Evolutionary conservation across 2,329 filamentous ascomycete species (phyloP), one percentile per base, ranked within the genome.

Genomic region (Pseudocercospora cruenta): DNA sequence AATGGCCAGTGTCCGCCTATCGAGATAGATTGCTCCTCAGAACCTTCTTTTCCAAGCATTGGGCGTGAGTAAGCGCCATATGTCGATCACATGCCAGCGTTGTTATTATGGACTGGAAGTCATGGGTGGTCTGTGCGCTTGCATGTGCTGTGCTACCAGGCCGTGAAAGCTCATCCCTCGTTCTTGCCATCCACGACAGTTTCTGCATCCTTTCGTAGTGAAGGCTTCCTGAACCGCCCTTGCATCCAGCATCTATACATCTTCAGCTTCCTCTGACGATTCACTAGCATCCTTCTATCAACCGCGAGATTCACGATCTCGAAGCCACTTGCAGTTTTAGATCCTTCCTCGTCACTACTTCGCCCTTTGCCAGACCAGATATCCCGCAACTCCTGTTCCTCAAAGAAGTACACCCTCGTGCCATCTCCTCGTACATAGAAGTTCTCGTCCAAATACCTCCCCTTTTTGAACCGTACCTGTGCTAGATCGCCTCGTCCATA

Each of bases 191-290:
- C 14, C 22, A 31, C n/a, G 24, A 21, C 3, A 31, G 1, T 16
- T 14, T 22, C 24, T 10, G 31, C 3, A 12, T 16, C 55, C 1
- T 58, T 26, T 10, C 4, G 8, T 19, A 14, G 22, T 22, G 5
- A 53, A 8, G 80, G 77, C 81, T 94, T 94, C 74, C 85, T 87
- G 78, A 95, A 96, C 3, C 88, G 87, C 31, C 91, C 92, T 79
- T 96, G 92, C 78, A 96, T 87, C 93, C 95, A 99, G 82, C 94
- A 98, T 67, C 95, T 88, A 80, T 98, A 98, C 95, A 99, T 99
- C 82, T 98, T 99, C 58, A 97, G 83, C 80, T 93, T 91, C 75
- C 90, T 87, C 62, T 94, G 92, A 70, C 95, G 88, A 78, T 99
- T 99, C 63, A 99, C 93, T 63, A 99, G 85, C 82, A 99, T 85